phyloP scores from a whole-genome alignment of 192 early-diverging fungal genomes.

The Podila epicladia region DNA sequence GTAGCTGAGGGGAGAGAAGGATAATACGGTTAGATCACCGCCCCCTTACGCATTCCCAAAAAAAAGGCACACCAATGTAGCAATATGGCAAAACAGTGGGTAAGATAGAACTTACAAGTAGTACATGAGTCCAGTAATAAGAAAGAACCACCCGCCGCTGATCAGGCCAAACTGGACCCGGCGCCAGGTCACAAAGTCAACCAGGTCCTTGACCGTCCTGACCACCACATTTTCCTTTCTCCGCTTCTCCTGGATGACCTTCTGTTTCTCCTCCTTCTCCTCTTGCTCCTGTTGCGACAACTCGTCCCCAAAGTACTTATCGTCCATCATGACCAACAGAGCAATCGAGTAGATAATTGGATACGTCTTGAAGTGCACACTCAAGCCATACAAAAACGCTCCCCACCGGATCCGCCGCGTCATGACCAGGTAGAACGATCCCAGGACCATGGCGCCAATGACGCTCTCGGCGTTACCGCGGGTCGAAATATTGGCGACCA shows the following conservation, averaged over 20 bases:
- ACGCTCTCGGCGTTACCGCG: conserved; percentile 94
- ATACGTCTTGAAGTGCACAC: conserved; percentile 98
- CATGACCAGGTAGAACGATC: conserved; percentile 77
- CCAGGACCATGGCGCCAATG: conserved; percentile 81
- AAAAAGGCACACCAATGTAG: no score
- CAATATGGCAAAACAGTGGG: no score
- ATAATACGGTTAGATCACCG: not conserved
- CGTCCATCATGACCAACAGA: conserved; percentile 75
- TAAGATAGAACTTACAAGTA: conserved; percentile 54
- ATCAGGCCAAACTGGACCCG: conserved; percentile 69
- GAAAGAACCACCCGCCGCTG: conserved; percentile 71
- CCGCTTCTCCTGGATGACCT: not conserved
- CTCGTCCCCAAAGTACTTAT: conserved; percentile 35
- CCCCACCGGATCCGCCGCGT: conserved; percentile 61
- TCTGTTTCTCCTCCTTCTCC: conserved; percentile 23
- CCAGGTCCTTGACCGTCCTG: conserved; percentile 17
- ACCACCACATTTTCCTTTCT: conserved; percentile 9
- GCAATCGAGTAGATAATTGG: conserved; percentile 95
- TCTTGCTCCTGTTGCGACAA: not conserved
- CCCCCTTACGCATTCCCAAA: no score
- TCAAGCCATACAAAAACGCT: conserved; percentile 81
- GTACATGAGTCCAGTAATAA: conserved; percentile 76
- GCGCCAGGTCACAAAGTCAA: conserved; percentile 60
- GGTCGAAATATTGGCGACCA: conserved; percentile 96
- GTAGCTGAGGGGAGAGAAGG: conserved; percentile 60